Evolutionary conservation across 306 rosid species (phyloP), one percentile per base, ranked within the genome.

Genomic region (Ceratonia siliqua): DNA sequence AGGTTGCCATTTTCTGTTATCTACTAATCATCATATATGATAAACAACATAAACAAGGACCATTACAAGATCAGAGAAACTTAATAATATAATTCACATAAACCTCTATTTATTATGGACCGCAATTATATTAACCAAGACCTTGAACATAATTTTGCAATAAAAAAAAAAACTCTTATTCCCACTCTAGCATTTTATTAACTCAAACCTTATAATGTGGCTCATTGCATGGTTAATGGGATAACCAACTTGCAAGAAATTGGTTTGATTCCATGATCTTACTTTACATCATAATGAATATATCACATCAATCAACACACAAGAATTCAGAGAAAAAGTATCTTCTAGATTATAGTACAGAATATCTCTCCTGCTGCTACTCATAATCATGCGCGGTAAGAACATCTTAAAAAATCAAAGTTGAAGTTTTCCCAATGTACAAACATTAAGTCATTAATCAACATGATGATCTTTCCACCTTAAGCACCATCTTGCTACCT

Each of bases 111-210:
- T 32, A 56, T 4, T 28, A n/a, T n/a, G n/a, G n/a, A n/a, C n/a
- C n/a, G 9, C 24, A 49, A 33, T 49, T 1, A 48, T 18, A 11
- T 3, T 13, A 65, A 30, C 32, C 35, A 55, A 74, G 50, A 62
- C 70, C 63, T 53, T 13, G 65, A 73, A 38, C 38, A 73, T 73
- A 24, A 43, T 32, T 48, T 59, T 30, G 13, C 52, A 8, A 53
- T 57, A 25, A 62, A 42, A 58, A 32, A 10, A 59, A 21, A 50
- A 20, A 10, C 30, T 62, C 79, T 63, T 74, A 41, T 36, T 18
- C 43, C 43, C 21, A 63, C 57, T 64, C 30, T 32, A 64, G 43
- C 55, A 64, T 58, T 64, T 65, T 32, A 39, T 48, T n/a, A 38
- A 63, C 52, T 42, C 39, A 25, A 64, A 53, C 42, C 15, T 53